Conservation (phyloP, 75 land plant genomes). For the Cunninghamia lanceolata region DNA sequence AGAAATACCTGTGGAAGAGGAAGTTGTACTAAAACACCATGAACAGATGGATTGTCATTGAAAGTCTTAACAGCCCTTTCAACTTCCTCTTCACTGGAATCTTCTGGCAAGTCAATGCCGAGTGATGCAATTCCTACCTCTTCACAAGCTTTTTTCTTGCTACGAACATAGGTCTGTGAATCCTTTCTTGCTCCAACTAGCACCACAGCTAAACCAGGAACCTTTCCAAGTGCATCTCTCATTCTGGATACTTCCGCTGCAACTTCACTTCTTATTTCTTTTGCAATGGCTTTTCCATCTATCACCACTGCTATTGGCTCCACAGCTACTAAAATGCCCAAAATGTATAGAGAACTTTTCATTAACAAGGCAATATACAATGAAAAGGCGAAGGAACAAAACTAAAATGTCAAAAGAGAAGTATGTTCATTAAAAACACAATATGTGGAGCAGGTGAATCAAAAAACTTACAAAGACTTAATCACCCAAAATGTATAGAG, state of each 20-base stretch:
- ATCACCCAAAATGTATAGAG: not conserved
- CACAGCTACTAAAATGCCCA: not conserved
- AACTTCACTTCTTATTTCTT: slow-evolving; percentile 60
- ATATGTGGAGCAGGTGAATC: not conserved
- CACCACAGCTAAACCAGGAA: slow-evolving; percentile 92
- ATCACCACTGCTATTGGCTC: slow-evolving; percentile 36
- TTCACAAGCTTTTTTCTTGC: slow-evolving; percentile 73
- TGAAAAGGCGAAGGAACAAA: not conserved
- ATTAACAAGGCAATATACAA: not conserved
- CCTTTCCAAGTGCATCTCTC: slow-evolving; percentile 58
- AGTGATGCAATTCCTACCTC: slow-evolving; percentile 77
- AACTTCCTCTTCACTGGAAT: slow-evolving; percentile 66
- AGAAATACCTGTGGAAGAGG: slow-evolving; percentile 73
- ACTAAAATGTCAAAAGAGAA: not conserved
- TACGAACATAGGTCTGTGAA: slow-evolving; percentile 74
- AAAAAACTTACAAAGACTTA: not conserved
- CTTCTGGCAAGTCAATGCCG: slow-evolving; percentile 55
- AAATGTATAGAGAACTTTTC: not conserved
- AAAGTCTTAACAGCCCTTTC: slow-evolving; percentile 36
- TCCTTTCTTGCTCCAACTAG: slow-evolving; percentile 82
- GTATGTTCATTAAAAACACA: not conserved
- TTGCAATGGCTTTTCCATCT: slow-evolving; percentile 82
- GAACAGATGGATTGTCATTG: slow-evolving; percentile 70
- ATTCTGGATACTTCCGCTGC: slow-evolving; percentile 63
- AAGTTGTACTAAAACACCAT: slow-evolving; percentile 91